Evolutionary conservation across 1,284 basidiomycete genomes (phyloP), one percentile per base, ranked within the genome.

Genomic region (Ceratobasidium sp.): DNA sequence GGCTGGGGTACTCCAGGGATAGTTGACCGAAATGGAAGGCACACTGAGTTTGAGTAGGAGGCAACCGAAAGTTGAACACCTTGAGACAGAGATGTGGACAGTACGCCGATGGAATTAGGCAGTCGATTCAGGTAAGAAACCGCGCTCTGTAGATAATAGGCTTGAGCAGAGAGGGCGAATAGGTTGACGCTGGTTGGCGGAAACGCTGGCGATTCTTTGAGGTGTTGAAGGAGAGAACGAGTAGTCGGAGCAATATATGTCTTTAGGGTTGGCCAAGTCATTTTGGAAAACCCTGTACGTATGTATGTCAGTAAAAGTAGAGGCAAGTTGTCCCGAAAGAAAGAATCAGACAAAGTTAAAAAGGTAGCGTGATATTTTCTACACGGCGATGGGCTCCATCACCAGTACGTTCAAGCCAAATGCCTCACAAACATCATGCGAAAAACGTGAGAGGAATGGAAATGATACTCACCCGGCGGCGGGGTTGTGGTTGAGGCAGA

Each of bases 1-100:
- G 84, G 79, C n/a, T 84, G 80, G 30, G 80, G 79, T 53, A 81
- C 81, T 9, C 91, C 89, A 0, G 85, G 84, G 61, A 92, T 85
- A 0, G 82, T 84, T 4, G 89, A 91, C 23, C 84, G 82, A 75
- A 91, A 91, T 0, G 84, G 79, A 1, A 82, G 52, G 28, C 65
- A 70, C 3, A 48, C 46, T n/a, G 28, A 30, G 28, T 23, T 12
- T 34, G 65, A 41, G n/a, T 45, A 70, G 1, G 65, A 70, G 26
- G 53, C 65, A 21, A 70, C 30, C 18, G 65, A 57, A 10, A 70
- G 53, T 34, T 70, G 65, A n/a, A 70, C 65, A 16, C 65, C 65
- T 18, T 57, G 32, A 23, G 9, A 32, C 14, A 43, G 14, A 6
- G 65, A 46, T 5, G 41, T 34, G 10, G 65, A 45, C 41, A 70